A percentile compares a stretch with the other conserved stretches of the same genome.
These are phyloP conservation scores for Pyricularia sp. DNA, from an alignment of 2,329 filamentous ascomycete genomes.

Conservation along the genomic window DNA sequence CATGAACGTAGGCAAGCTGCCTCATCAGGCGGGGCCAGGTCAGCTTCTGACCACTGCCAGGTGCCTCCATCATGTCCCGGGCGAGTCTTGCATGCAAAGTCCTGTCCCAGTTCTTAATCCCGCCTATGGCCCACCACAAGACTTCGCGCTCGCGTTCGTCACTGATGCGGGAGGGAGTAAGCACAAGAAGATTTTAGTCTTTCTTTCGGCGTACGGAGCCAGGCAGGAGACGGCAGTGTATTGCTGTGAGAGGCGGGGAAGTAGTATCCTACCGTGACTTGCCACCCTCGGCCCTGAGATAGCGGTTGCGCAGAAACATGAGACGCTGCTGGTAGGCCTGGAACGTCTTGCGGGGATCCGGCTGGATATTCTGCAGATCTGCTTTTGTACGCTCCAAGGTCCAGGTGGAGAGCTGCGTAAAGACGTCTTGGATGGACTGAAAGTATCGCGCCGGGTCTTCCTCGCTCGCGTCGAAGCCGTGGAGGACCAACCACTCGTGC, in stretches of 20 bases:
- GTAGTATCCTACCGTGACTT: neutral
- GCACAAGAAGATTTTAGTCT: neutral
- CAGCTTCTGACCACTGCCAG: neutral
- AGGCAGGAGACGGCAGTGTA: neutral
- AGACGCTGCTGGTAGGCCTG: neutral
- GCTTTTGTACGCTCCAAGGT: neutral
- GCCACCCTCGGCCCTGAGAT: neutral
- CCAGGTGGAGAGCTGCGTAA: neutral
- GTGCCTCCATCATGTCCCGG: neutral
- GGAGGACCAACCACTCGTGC: neutral
- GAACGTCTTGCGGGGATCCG: neutral
- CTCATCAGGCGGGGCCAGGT: conserved; percentile 3
- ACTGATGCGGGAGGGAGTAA: neutral
- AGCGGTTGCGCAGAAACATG: neutral
- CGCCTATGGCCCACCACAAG: neutral
- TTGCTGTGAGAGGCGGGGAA: neutral
- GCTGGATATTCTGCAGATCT: neutral
- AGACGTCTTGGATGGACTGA: neutral
- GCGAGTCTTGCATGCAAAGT: neutral
- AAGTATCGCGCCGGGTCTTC: neutral
- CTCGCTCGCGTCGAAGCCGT: conserved; percentile 1
- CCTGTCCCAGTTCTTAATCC: neutral
- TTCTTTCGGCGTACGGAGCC: neutral
- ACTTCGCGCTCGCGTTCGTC: neutral
- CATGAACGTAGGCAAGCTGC: conserved; percentile 3